Evolutionary conservation across 1,139 yeast species (phyloP).

Genomic region (Debaryomyces fabryi): DNA sequence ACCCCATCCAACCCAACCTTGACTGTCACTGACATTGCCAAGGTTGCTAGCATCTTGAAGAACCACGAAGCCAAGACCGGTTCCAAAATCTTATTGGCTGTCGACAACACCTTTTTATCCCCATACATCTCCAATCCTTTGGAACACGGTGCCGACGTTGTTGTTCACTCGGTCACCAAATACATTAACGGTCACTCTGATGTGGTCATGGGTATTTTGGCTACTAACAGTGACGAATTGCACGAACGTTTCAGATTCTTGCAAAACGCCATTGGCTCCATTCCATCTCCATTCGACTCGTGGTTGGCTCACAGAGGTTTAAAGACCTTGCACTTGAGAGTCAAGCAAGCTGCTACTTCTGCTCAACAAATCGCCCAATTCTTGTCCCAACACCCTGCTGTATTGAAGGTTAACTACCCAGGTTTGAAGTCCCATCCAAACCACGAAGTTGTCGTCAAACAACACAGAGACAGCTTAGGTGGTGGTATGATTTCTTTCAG

Average conservation of each 20-base stretch:
- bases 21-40: slow-evolving; percentile 69
- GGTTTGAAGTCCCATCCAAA: slow-evolving; percentile 70
- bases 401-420: slow-evolving; percentile 77
- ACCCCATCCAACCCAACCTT: slow-evolving; percentile 90
- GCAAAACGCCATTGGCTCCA: slow-evolving; percentile 88
- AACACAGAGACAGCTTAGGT: slow-evolving; percentile 84
- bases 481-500: slow-evolving; percentile 94
- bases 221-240: slow-evolving; percentile 63
- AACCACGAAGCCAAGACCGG: slow-evolving; percentile 51
- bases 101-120: slow-evolving; percentile 92
- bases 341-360: slow-evolving; percentile 64
- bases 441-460: slow-evolving; percentile 65
- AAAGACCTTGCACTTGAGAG: slow-evolving; percentile 83
- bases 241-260: slow-evolving; percentile 71
- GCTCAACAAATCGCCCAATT: slow-evolving; percentile 76
- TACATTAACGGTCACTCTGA: slow-evolving; percentile 93
- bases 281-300: slow-evolving; percentile 88
- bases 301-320: slow-evolving; percentile 95
- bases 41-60: slow-evolving; percentile 56
- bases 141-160: slow-evolving; percentile 81
- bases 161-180: slow-evolving; percentile 87
- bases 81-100: slow-evolving; percentile 62
- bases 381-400: slow-evolving; percentile 54
- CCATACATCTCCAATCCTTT: slow-evolving; percentile 91
- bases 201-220: slow-evolving; percentile 85